Evolutionary conservation across 345 rosid genomes (phyloP).

Genomic region (Dovyalis caffra): DNA sequence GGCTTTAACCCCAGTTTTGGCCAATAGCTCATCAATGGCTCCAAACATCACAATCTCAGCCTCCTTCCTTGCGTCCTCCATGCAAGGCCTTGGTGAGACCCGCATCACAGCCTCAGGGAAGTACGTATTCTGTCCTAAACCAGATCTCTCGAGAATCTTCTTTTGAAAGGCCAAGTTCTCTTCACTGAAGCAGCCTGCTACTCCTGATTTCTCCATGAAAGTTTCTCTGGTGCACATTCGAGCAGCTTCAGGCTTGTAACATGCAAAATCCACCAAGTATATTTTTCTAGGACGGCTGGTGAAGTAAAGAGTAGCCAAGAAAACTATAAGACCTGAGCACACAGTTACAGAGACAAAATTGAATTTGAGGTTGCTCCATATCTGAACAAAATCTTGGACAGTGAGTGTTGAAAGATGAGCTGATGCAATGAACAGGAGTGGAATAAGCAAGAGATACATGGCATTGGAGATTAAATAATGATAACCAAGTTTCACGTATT

Average conservation of each 20-base stretch:
- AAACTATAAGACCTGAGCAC: conserved; percentile 40
- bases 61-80: conserved; percentile 67
- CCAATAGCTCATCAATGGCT: conserved; percentile 58
- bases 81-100: conserved; percentile 49
- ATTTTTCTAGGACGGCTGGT: conserved; percentile 63
- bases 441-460: conserved; percentile 50
- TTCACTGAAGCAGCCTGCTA: conserved; percentile 44
- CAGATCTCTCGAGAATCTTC: conserved; percentile 81
- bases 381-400: conserved; percentile 33
- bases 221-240: conserved; percentile 43
- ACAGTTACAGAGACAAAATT: conserved; percentile 46
- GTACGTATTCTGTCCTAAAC: conserved; percentile 75
- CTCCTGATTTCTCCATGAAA: conserved; percentile 43
- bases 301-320: conserved; percentile 59
- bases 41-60: conserved; percentile 66
- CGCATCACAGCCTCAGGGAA: conserved; percentile 66
- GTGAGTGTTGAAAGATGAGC: conserved; percentile 54
- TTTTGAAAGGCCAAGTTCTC: conserved; percentile 72
- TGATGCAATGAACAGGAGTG: conserved; percentile 37
- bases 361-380: conserved; percentile 57
- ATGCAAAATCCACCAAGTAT: conserved; percentile 66
- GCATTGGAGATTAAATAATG: conserved; percentile 67
- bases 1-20: conserved; percentile 55
- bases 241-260: conserved; percentile 51
- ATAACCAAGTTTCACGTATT: conserved; percentile 79